These are phyloP conservation scores for Aspergillus intermedius DNA, from an alignment of 2,329 filamentous ascomycete genomes.

Conservation along the genomic window DNA sequence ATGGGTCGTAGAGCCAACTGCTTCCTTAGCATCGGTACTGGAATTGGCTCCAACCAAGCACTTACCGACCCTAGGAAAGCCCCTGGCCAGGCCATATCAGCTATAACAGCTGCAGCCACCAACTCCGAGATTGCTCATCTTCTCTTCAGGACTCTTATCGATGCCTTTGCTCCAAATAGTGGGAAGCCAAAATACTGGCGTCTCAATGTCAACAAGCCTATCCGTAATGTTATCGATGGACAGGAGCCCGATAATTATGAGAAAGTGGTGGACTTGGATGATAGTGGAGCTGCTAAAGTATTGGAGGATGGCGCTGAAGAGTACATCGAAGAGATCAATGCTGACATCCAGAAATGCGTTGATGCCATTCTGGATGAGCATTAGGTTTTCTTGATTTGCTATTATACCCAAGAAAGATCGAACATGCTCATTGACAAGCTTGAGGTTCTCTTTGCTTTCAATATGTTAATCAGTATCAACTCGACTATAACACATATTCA, in stretches of 20 bases:
- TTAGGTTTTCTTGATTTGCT: no score
- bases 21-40: neutral
- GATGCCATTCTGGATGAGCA: no score
- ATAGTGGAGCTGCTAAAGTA: no score
- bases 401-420: no score
- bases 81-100: neutral
- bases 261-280: neutral
- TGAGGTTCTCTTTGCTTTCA: no score
- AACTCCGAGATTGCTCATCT: neutral
- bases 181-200: neutral
- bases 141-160: neutral
- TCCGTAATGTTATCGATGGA: neutral
- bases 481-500: no score
- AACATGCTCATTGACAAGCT: no score
- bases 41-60: neutral
- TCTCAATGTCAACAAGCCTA: neutral
- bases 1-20: neutral
- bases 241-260: neutral
- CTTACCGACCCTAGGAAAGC: neutral
- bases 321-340: no score
- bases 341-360: no score
- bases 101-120: neutral
- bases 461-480: no score
- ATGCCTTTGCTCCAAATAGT: neutral
- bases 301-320: no score